Evolutionary conservation across 208 protist species (phyloP), one percentile per base, ranked within the genome.

Genomic region (Trypanosoma caninum): DNA sequence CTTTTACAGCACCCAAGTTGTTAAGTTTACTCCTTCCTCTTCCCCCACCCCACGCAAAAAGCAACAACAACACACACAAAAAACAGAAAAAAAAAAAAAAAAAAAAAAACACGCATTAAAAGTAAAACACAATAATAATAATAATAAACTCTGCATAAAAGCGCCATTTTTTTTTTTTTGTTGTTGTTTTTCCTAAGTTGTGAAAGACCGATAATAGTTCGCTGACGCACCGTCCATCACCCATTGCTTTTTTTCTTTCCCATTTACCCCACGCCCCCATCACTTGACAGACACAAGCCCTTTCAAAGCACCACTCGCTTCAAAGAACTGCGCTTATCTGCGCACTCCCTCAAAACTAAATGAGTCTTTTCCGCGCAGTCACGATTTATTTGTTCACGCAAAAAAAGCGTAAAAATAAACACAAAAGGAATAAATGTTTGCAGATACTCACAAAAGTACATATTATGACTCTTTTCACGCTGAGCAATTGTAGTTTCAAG

Each of bases 341-440:
- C 64, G 30, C 76, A 66, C 53, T 82, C 67, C 44, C 79, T 82
- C 1, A 82, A 52, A 7, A 69, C 34, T 10, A 60, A 40, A 35
- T 82, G 78, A 7, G 75, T 77, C 28, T 71, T 42, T 25, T 60
- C 57, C 10, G 82, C 82, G 42, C 59, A 78, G 18, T 23, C 62
- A 27, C 74, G 69, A 51, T 89, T 69, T n/a, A 46, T 68, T 38
- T 69, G 53, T 46, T 89, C 82, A 2, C 65, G 40, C 44, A 89
- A 68, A 33, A 82, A 82, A 6, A 89, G 35, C 8, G 57, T 61
- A 23, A 82, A 54, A 28, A 65, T 37, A 33, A 76, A 64, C 0
- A 78, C 27, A 4, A 86, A 51, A 0, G 78, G 82, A 7, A 86
- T 22, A 68, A 86, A 82, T 8, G 74, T 79, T 65, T 63, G 65